phyloP scores from a whole-genome alignment of 331 rosid genomes.

The Malus hybrid region DNA sequence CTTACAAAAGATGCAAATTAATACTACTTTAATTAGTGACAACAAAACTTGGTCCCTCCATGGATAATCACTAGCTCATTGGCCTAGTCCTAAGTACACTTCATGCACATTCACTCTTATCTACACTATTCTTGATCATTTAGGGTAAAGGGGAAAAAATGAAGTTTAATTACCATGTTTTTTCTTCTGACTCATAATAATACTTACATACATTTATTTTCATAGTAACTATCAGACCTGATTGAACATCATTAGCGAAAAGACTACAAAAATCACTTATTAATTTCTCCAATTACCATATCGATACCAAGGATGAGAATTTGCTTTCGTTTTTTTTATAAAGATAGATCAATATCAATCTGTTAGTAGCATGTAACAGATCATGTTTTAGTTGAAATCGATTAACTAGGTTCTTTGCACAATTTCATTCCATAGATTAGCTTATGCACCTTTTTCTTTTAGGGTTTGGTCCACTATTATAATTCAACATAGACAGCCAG shows the following conservation, averaged over 20 bases:
- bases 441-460: background rate
- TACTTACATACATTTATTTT: no score
- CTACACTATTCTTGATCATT: background rate
- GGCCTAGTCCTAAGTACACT: background rate
- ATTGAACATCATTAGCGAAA: background rate
- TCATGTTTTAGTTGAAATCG: background rate
- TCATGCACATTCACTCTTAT: background rate
- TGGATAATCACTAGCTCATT: background rate
- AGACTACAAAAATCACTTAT: background rate
- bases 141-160: background rate
- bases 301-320: background rate
- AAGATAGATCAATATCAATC: background rate
- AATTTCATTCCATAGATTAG: background rate
- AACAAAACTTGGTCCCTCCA: constrained; percentile 13
- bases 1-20: constrained; percentile 6
- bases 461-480: background rate
- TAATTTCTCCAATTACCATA: background rate
- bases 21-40: constrained; percentile 14
- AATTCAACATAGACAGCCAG: background rate
- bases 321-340: background rate
- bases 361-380: background rate
- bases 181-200: no score
- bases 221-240: background rate
- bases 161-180: no score
- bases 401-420: background rate